Conservation (phyloP, 805 yeast genomes). For the Barnettozyma botsteinii region DNA sequence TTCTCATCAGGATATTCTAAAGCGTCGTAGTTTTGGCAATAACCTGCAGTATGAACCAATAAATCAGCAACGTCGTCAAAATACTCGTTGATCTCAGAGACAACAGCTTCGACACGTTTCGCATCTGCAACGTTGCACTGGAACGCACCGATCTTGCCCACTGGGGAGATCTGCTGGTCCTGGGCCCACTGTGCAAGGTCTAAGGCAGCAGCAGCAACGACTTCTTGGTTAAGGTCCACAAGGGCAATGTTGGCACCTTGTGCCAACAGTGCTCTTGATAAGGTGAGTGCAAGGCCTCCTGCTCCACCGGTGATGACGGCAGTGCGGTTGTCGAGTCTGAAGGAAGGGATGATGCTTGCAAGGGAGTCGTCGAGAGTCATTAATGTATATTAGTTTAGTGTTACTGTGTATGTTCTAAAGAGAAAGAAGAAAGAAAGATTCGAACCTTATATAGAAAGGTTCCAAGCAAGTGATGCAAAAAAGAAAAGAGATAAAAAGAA, state of each 20-base stretch:
- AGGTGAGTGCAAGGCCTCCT: slow-evolving; percentile 66
- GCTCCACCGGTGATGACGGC: slow-evolving; percentile 79
- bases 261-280: slow-evolving; percentile 61
- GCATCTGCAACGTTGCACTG: slow-evolving; percentile 69
- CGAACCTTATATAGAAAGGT: too few species aligned
- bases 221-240: slow-evolving; percentile 59
- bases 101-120: slow-evolving; percentile 48
- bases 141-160: slow-evolving; percentile 50
- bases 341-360: slow-evolving; percentile 41
- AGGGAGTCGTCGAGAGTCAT: slow-evolving; percentile 20
- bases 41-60: slow-evolving; percentile 78
- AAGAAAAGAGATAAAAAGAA: too few species aligned
- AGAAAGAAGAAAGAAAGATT: too few species aligned
- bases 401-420: too few species aligned
- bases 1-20: slow-evolving; percentile 67
- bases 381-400: too few species aligned
- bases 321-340: slow-evolving; percentile 63
- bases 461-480: too few species aligned
- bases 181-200: slow-evolving; percentile 43
- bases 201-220: slow-evolving; percentile 50
- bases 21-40: slow-evolving; percentile 75
- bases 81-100: slow-evolving; percentile 47
- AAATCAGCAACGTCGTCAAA: slow-evolving; percentile 59
- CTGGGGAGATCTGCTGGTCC: slow-evolving; percentile 29
- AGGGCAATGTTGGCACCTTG: slow-evolving; percentile 77